Percentiles rank a stretch among this genome's conserved stretches.
phyloP scores from a whole-genome alignment of 805 yeast species.

The Starmerella apicola region DNA sequence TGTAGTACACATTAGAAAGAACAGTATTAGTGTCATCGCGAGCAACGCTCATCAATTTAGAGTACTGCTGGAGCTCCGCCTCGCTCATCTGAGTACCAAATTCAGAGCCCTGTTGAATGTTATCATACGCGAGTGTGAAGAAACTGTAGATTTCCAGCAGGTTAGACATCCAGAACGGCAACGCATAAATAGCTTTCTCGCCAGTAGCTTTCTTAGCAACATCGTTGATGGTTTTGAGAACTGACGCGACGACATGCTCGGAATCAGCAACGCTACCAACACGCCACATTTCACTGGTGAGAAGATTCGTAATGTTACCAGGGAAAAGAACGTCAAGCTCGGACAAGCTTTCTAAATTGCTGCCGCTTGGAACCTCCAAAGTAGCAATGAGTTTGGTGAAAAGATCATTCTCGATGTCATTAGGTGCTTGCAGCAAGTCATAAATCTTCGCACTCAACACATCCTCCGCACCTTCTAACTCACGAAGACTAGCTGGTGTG shows the following conservation, averaged over 20 bases:
- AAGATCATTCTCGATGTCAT: constrained; percentile 20
- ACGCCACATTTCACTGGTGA: constrained; percentile 96
- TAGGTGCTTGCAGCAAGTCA: constrained; percentile 32
- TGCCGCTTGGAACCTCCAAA: constrained; percentile 63
- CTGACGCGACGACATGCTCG: constrained; percentile 82
- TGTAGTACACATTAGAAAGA: constrained; percentile 85
- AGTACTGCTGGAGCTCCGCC: constrained; percentile 79
- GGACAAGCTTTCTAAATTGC: constrained; percentile 59
- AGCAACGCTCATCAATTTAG: constrained; percentile 77
- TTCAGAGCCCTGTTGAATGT: constrained; percentile 75
- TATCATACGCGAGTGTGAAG: constrained; percentile 83
- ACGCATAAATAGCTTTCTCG: constrained; percentile 77
- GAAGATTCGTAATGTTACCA: constrained; percentile 83
- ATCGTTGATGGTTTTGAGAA: constrained; percentile 72
- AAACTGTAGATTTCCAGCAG: constrained; percentile 91
- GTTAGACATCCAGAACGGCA: constrained; percentile 95
- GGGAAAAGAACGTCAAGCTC: constrained; percentile 92
- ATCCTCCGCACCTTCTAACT: constrained; percentile 24
- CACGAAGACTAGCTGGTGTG: constrained; percentile 1
- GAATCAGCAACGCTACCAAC: constrained; percentile 84
- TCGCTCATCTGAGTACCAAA: constrained; percentile 75
- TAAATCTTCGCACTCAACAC: constrained; percentile 67
- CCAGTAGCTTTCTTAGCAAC: constrained; percentile 71
- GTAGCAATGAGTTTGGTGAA: constrained; percentile 47
- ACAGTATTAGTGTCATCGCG: constrained; percentile 89